Conservation (phyloP, 106 monocot genomes). For the Amphibolis antarctica region DNA sequence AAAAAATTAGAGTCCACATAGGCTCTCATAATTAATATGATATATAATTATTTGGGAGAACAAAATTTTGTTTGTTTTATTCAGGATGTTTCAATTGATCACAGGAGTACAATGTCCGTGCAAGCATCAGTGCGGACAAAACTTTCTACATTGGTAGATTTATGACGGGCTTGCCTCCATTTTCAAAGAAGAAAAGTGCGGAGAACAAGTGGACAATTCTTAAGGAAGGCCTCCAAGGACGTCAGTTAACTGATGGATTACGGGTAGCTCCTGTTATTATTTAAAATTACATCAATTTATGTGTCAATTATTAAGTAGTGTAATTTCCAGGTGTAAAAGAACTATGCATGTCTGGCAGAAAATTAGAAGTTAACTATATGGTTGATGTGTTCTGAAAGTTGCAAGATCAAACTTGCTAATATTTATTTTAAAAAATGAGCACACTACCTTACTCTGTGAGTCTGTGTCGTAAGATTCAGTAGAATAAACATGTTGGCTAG, state of each 20-base stretch:
- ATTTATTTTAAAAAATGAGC: too few relatives aligned
- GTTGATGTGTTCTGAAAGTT: too few relatives aligned
- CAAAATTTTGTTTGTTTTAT: not conserved
- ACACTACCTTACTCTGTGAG: too few relatives aligned
- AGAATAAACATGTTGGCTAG: too few relatives aligned
- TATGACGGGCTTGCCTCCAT: slow-evolving; percentile 57
- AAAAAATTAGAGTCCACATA: not conserved
- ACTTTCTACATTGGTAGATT: slow-evolving; percentile 59
- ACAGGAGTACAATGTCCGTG: slow-evolving; percentile 79
- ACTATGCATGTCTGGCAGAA: too few relatives aligned
- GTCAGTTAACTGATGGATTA: slow-evolving; percentile 45
- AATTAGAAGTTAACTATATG: too few relatives aligned
- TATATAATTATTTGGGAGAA: not conserved
- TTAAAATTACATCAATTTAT: not conserved
- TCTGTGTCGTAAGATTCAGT: too few relatives aligned
- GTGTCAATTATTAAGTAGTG: too few relatives aligned
- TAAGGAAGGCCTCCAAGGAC: slow-evolving; percentile 69
- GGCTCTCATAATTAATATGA: not conserved
- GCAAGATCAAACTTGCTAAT: too few relatives aligned
- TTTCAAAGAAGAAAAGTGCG: slow-evolving; percentile 54
- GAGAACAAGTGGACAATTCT: slow-evolving; percentile 74
- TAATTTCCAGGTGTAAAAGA: too few relatives aligned
- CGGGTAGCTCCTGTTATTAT: slow-evolving; percentile 22
- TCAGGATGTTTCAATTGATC: not conserved
- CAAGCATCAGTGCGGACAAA: slow-evolving; percentile 47